Conservation (phyloP, 257 asterid genomes). For the Lavandula angustifolia region DNA sequence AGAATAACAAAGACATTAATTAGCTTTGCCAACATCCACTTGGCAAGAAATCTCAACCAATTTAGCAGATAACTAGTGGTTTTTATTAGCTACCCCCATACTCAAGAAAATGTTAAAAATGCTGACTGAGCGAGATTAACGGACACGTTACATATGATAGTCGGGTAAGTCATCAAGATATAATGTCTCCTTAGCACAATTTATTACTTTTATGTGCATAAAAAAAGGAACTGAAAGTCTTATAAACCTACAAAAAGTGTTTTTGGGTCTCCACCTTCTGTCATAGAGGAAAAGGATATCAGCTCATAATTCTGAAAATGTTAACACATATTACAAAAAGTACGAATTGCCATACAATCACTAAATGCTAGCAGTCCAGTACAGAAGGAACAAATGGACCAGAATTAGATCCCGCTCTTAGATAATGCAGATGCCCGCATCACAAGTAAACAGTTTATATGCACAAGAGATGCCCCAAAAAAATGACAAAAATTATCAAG, state of each 20-base stretch:
- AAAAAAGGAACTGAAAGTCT: slow-evolving; percentile 14
- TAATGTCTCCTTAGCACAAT: slow-evolving; percentile 13
- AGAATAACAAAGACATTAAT: slow-evolving; percentile 9
- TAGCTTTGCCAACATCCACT: slow-evolving; percentile 5
- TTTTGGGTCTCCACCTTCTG: slow-evolving; percentile 11
- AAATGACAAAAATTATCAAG: slow-evolving; percentile 2
- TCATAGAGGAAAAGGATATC: slow-evolving; percentile 28
- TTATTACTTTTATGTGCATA: not conserved
- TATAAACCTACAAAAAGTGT: slow-evolving; percentile 3
- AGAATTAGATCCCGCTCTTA: not conserved
- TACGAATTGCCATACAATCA: slow-evolving; percentile 16
- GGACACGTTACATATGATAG: slow-evolving; percentile 14
- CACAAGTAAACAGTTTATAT: slow-evolving; percentile 20
- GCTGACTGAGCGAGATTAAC: slow-evolving; percentile 14
- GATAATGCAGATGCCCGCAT: slow-evolving; percentile 14
- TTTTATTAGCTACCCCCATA: not conserved
- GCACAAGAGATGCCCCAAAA: slow-evolving; percentile 26
- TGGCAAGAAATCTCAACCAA: slow-evolving; percentile 17
- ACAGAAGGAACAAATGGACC: slow-evolving; percentile 25
- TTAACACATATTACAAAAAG: slow-evolving; percentile 21
- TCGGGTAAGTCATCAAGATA: slow-evolving; percentile 19
- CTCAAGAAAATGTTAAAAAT: not conserved
- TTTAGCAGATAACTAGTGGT: slow-evolving; percentile 6
- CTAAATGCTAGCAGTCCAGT: slow-evolving; percentile 25
- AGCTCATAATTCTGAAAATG: slow-evolving; percentile 22